Conservation (phyloP, 2,329 filamentous ascomycete genomes). For the Pseudocercospora pini-densiflorae region DNA sequence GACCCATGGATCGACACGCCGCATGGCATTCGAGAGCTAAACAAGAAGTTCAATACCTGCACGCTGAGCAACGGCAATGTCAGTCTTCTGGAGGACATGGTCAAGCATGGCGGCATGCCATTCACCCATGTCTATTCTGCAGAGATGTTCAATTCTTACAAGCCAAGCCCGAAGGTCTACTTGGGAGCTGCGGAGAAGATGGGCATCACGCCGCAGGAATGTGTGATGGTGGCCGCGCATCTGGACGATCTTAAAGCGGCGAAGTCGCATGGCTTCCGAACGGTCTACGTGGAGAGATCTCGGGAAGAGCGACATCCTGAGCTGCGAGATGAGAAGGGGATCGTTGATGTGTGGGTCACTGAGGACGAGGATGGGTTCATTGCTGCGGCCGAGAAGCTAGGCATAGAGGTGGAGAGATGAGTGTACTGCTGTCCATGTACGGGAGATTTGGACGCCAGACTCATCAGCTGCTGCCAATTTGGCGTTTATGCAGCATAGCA, state of each 20-base stretch:
- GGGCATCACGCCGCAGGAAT: slow-evolving; percentile 61
- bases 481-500: not conserved
- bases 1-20: slow-evolving; percentile 70
- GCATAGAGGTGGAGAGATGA: slow-evolving; percentile 12
- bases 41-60: slow-evolving; percentile 59
- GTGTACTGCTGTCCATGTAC: not conserved
- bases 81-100: slow-evolving; percentile 68
- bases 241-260: slow-evolving; percentile 71
- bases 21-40: slow-evolving; percentile 57
- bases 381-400: slow-evolving; percentile 47
- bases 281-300: slow-evolving; percentile 73
- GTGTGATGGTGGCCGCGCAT: slow-evolving; percentile 80
- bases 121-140: slow-evolving; percentile 69
- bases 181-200: slow-evolving; percentile 67
- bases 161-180: slow-evolving; percentile 72
- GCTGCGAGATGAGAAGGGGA: slow-evolving; percentile 60
- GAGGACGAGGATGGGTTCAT: slow-evolving; percentile 57
- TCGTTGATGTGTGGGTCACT: slow-evolving; percentile 68
- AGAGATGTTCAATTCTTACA: slow-evolving; percentile 75
- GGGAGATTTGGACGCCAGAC: not conserved
- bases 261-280: slow-evolving; percentile 65
- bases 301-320: slow-evolving; percentile 66
- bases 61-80: slow-evolving; percentile 78
- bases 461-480: not conserved
- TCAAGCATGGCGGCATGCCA: slow-evolving; percentile 60